Evolutionary conservation across 306 rosid species (phyloP).

Genomic region (Cucurbita argyrosperma): DNA sequence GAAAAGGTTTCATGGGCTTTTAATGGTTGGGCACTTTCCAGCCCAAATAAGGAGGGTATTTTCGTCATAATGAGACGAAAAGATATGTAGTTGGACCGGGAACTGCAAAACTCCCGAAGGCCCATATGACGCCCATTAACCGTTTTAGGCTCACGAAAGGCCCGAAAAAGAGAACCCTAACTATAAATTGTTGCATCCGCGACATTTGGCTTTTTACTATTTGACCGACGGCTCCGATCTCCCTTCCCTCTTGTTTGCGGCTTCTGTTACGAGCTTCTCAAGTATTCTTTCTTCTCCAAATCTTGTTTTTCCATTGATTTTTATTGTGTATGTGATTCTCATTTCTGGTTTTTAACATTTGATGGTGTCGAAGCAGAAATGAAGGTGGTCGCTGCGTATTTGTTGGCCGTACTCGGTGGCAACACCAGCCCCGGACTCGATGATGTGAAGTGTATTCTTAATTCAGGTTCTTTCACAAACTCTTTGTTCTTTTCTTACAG

Average conservation of each 20-base stretch:
- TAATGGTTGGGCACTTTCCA: too few relatives aligned
- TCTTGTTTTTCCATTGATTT: not conserved
- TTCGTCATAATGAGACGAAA: too few relatives aligned
- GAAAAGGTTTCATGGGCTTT: too few relatives aligned
- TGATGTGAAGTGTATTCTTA: constrained; percentile 29
- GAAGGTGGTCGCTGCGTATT: constrained; percentile 54
- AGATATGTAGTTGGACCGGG: too few relatives aligned
- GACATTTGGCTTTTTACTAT: rapidly evolving
- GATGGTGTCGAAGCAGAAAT: constrained; percentile 16
- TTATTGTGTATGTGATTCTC: not conserved
- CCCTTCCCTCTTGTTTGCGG: not conserved
- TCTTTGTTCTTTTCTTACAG: not conserved
- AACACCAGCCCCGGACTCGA: constrained; percentile 25
- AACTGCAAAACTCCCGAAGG: not conserved
- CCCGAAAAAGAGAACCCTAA: not conserved
- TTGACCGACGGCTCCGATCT: not conserved
- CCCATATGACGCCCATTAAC: not conserved
- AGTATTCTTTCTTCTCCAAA: not conserved
- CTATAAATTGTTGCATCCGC: not conserved
- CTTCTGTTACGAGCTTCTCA: not conserved
- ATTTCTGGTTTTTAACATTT: not conserved
- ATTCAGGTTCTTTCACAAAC: constrained; percentile 2
- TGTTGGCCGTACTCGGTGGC: constrained; percentile 54
- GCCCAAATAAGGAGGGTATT: too few relatives aligned
- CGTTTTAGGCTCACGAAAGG: not conserved